phyloP scores from a whole-genome alignment of 2,329 filamentous ascomycete genomes.

The Tolypocladium inflatum region DNA sequence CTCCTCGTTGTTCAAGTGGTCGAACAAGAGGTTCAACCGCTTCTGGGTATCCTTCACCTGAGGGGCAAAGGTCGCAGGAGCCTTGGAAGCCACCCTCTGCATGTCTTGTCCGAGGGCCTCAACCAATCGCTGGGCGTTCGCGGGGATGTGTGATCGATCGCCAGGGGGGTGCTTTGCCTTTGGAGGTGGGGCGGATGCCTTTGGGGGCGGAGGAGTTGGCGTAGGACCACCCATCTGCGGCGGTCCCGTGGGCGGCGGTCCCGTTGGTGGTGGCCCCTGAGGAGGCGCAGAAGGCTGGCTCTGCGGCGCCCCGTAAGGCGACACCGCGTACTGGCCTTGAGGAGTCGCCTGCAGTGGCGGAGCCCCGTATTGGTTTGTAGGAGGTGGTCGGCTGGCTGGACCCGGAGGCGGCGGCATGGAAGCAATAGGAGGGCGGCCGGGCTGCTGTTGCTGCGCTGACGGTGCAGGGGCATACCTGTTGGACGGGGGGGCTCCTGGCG shows the following conservation, averaged over 20 bases:
- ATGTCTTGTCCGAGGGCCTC: conserved; percentile 77
- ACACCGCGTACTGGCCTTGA: conserved; percentile 24
- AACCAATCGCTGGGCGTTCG: conserved; percentile 65
- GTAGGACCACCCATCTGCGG: conserved; percentile 23
- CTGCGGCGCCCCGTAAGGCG: conserved; percentile 8
- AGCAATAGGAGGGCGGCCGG: conserved; percentile 31
- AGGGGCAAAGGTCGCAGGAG: conserved; percentile 74
- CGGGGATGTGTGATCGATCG: conserved; percentile 82
- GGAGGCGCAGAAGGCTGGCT: conserved; percentile 24
- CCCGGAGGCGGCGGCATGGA: conserved; percentile 30
- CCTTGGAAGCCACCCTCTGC: conserved; percentile 77
- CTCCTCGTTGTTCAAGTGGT: conserved; percentile 94
- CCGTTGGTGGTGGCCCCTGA: conserved; percentile 20
- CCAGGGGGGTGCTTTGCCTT: conserved; percentile 66
- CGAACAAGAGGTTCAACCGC: conserved; percentile 85
- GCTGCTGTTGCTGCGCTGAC: conserved; percentile 37
- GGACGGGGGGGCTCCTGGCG: conserved; percentile 56
- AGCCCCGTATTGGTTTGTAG: conserved; percentile 31
- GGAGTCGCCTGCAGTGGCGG: conserved; percentile 36
- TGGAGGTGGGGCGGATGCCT: conserved; percentile 38
- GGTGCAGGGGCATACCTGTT: conserved; percentile 69
- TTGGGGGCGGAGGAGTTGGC: conserved; percentile 36
- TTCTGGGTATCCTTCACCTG: conserved; percentile 95
- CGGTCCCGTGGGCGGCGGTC: conserved; percentile 21
- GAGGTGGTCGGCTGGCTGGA: conserved; percentile 33